Conservation (phyloP, 257 asterid species). For the Gynochthodes officinalis region DNA sequence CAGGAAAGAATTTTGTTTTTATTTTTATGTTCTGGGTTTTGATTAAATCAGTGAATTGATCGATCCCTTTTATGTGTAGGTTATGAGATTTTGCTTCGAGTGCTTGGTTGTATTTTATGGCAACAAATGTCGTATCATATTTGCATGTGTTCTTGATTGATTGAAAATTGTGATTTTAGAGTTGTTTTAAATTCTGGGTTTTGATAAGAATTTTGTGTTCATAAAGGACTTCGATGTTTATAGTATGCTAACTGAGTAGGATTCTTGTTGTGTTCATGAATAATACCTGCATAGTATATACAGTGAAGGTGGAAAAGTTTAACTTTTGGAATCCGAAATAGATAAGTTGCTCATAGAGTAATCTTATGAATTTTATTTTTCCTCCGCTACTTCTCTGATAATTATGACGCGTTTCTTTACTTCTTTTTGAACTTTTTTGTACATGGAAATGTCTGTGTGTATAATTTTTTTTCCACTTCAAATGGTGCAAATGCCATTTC, state of each 20-base stretch:
- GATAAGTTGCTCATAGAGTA: neutral
- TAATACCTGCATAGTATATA: neutral
- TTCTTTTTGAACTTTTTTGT: no score
- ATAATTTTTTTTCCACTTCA: no score
- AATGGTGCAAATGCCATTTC: no score
- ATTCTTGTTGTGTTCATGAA: no score
- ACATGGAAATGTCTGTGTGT: no score
- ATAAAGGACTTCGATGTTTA: no score
- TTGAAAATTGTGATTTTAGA: neutral
- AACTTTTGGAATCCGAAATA: neutral
- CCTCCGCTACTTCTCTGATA: no score
- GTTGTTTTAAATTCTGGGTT: neutral
- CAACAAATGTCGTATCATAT: neutral
- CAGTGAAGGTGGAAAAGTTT: neutral
- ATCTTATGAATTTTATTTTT: no score
- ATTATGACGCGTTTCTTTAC: no score
- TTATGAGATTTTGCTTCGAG: neutral
- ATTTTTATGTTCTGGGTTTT: constrained; percentile 12
- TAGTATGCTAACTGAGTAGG: neutral
- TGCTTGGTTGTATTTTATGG: neutral
- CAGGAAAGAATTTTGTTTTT: neutral
- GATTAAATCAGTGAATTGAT: neutral
- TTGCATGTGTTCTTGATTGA: neutral
- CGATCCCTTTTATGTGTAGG: neutral
- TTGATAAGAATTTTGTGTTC: neutral